Evolutionary conservation across 257 asterid genomes (phyloP), one percentile per base, ranked within the genome.

Genomic region (Solanum verrucosum): DNA sequence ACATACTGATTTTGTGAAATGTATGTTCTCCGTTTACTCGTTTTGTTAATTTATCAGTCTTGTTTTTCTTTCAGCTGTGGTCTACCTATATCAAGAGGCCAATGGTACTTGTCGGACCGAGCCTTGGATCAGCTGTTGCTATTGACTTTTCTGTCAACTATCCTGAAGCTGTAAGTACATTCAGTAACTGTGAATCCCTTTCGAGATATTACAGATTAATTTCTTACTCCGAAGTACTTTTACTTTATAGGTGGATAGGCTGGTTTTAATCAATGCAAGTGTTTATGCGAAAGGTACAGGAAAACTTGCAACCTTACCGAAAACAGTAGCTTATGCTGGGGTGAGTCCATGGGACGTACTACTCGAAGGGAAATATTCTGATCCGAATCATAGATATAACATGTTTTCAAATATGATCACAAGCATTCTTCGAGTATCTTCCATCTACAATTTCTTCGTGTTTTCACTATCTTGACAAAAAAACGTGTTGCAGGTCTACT

Each of bases 211-310:
- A 29, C 49, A 18, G 11, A 27, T 72, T 34, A 29, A 11, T 46
- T 9, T 35, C 77, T 70, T 31, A 59, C 56, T 9, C 86, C 4
- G 13, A 11, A 67, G 88, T 34, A 85, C 67, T 85, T 75, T 75
- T 16, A 31, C 88, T 87, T 67, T 72, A 89, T 92, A 95, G 99
- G 99, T 97, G 21, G 96, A 96, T 87, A 96, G 93, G 89, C 94
- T 97, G 94, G 87, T 97, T 91, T 91, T 95, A 89, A 94, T 97
- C 74, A 96, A 93, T 91, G 97, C 98, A 90, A 95, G 99, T 91
- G 97, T 95, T 81, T 97, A 95, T 79, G 96, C 98, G 27, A 97
- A 97, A 92, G 99, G 99, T 83, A 96, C 97, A 11, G 99, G 98
- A 67, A 90, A 93, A 89, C 97, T 95, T 18, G 95, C 98, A 70